A percentile compares a stretch with the other conserved stretches of the same genome.
These are phyloP conservation scores for Populus hybrid DNA, from an alignment of 441 rosid species.

Conservation along the genomic window DNA sequence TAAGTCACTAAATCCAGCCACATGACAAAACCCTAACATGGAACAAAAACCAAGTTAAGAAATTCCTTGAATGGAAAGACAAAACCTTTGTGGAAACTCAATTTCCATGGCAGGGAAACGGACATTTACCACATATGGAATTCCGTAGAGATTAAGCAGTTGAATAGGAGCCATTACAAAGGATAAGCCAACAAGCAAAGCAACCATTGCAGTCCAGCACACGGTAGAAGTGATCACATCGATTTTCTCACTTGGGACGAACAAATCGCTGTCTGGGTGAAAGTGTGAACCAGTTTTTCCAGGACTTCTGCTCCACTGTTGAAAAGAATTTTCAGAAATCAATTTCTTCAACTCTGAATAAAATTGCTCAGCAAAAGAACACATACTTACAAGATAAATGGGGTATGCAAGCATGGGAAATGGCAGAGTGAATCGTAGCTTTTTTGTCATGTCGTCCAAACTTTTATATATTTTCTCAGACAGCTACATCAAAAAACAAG, in stretches of 20 bases:
- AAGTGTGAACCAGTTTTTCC: conserved; percentile 94
- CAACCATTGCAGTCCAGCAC: conserved; percentile 69
- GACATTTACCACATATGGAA: conserved; percentile 72
- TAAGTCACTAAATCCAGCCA: conserved; percentile 95
- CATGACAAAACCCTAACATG: conserved; percentile 36
- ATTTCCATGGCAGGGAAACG: too few relatives aligned
- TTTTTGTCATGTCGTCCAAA: conserved; percentile 45
- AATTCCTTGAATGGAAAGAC: background rate
- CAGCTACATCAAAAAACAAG: conserved; percentile 51
- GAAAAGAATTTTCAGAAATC: background rate
- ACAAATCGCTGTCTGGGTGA: conserved; percentile 67
- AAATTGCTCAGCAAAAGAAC: background rate
- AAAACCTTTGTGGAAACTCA: background rate
- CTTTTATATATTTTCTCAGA: conserved; percentile 65
- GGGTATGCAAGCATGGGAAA: conserved; percentile 60
- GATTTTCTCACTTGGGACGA: conserved; percentile 58
- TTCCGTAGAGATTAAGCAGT: conserved; percentile 70
- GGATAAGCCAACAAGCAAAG: conserved; percentile 44
- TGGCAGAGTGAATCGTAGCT: conserved; percentile 50
- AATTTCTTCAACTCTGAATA: background rate
- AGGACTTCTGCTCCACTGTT: conserved; percentile 83
- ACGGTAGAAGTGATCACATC: conserved; percentile 66
- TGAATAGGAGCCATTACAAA: conserved; percentile 56
- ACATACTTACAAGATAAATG: conserved; percentile 42
- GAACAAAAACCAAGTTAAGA: too few relatives aligned